Evolutionary conservation across 352 stramenopile species (phyloP).

Genomic region (Pythium dissimile): DNA sequence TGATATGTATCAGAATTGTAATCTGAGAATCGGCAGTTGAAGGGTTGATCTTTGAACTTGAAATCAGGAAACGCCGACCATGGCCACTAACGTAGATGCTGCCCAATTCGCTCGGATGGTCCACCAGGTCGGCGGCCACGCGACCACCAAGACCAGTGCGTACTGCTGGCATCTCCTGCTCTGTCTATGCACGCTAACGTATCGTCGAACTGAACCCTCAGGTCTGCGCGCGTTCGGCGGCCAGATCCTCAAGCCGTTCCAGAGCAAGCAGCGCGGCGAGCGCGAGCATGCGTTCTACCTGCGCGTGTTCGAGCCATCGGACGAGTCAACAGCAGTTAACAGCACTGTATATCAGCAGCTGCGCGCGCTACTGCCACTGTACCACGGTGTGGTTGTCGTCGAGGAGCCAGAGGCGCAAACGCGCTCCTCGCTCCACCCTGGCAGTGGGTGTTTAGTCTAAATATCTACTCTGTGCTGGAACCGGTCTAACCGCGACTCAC

Average conservation of each 20-base stretch:
- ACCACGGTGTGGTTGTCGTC: constrained; percentile 53
- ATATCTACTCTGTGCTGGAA: neutral
- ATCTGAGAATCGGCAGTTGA: neutral
- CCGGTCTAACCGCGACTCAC: neutral
- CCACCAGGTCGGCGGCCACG: constrained; percentile 80
- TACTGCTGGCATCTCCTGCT: too few relatives aligned
- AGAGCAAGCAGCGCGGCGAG: constrained; percentile 73
- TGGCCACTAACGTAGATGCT: too few relatives aligned
- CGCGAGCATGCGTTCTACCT: constrained; percentile 79
- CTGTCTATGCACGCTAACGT: neutral
- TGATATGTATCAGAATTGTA: too few relatives aligned
- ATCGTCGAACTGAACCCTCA: constrained; percentile 12
- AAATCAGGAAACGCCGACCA: constrained; percentile 11
- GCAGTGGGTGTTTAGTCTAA: constrained; percentile 23
- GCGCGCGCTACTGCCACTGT: constrained; percentile 48
- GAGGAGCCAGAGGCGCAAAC: constrained; percentile 10
- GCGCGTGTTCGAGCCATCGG: constrained; percentile 38
- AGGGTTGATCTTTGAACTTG: neutral
- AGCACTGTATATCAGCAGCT: constrained; percentile 27
- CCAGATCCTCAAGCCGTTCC: constrained; percentile 83
- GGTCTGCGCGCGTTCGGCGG: constrained; percentile 62
- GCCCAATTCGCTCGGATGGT: constrained; percentile 46
- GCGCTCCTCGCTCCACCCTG: constrained; percentile 21
- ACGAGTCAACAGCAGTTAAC: constrained; percentile 14
- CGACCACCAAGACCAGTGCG: constrained; percentile 63